Evolutionary conservation across 2,329 filamentous ascomycete genomes (phyloP).

Genomic region (Cadophora sp.): DNA sequence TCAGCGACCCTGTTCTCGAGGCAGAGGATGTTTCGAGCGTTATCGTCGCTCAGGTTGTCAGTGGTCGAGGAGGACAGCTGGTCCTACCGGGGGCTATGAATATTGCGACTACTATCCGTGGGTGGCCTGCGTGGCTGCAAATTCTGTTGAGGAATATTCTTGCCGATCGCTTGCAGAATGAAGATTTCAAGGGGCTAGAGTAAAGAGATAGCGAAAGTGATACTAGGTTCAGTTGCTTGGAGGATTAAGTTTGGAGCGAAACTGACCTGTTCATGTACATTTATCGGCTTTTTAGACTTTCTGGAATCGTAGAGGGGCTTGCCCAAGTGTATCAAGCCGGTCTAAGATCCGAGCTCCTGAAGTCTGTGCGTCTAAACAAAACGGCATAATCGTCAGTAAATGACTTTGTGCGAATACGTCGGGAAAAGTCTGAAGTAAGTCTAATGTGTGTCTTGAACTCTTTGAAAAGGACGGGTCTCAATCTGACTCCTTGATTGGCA

Average conservation of each 20-base stretch:
- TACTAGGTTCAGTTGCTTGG: background rate
- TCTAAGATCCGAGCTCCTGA: conserved; percentile 14
- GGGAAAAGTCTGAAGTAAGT: background rate
- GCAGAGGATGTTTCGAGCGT: conserved; percentile 68
- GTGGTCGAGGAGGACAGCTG: conserved; percentile 58
- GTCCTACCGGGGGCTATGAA: conserved; percentile 51
- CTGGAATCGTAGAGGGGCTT: background rate
- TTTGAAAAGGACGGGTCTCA: background rate
- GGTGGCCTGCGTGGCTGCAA: conserved; percentile 41
- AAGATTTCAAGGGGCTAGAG: conserved; percentile 9
- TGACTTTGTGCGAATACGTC: background rate
- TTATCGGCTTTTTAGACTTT: background rate
- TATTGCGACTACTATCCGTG: conserved; percentile 32
- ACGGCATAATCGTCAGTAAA: background rate
- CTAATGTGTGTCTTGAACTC: background rate
- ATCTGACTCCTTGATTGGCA: background rate
- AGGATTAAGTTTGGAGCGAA: background rate
- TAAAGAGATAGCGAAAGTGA: background rate
- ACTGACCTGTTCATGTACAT: background rate
- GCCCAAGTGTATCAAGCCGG: conserved; percentile 3
- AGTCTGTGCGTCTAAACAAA: background rate
- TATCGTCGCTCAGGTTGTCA: conserved; percentile 65
- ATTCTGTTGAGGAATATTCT: conserved; percentile 33
- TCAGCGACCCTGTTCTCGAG: conserved; percentile 58
- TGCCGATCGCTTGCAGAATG: conserved; percentile 15